Conservation (phyloP, 495 filamentous ascomycete species). For the Lepidopterella palustris region DNA sequence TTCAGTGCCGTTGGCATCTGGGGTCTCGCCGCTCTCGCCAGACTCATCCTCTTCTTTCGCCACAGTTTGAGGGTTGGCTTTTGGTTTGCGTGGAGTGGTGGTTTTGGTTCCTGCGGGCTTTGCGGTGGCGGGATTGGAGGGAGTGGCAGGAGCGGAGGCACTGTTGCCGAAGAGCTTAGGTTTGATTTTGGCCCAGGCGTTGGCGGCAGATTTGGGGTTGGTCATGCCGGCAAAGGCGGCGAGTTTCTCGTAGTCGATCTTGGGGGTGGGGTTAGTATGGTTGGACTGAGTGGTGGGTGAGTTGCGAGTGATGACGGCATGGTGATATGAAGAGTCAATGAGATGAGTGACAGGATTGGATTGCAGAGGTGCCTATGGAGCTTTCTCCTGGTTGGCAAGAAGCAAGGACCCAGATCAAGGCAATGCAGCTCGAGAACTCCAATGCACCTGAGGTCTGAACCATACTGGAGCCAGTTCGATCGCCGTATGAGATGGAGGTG, state of each 20-base stretch:
- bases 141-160: neutral
- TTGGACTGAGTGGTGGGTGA: neutral
- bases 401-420: too few species aligned
- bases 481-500: too few species aligned
- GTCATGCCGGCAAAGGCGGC: conserved; percentile 25
- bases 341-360: too few species aligned
- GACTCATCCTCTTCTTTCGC: neutral
- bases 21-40: neutral
- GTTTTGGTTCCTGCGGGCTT: too few species aligned
- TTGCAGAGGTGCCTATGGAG: too few species aligned
- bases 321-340: neutral
- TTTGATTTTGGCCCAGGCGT: conserved; percentile 49
- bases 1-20: neutral
- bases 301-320: neutral
- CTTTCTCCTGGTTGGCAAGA: too few species aligned
- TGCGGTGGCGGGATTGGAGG: too few species aligned
- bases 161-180: conserved; percentile 18
- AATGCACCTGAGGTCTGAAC: too few species aligned
- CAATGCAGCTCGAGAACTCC: too few species aligned
- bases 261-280: too few species aligned
- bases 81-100: neutral
- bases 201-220: conserved; percentile 45
- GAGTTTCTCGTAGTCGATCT: conserved; percentile 35
- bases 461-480: too few species aligned
- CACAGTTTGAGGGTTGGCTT: neutral